These are phyloP conservation scores for Yamadazyma endophytica DNA, from an alignment of 805 yeast species.

Conservation along the genomic window DNA sequence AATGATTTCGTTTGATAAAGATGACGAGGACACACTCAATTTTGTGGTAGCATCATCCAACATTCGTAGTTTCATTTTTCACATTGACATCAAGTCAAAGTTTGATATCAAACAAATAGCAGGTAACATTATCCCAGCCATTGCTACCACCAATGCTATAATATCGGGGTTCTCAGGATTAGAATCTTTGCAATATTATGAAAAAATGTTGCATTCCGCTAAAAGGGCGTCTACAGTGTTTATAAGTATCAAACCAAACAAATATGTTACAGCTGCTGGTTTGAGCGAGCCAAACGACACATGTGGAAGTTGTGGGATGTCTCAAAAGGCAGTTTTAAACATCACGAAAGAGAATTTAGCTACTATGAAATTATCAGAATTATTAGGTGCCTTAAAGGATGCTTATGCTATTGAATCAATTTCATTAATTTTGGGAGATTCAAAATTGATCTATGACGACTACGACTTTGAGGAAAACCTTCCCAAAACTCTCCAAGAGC, in stretches of 20 bases:
- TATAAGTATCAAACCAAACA: conserved; percentile 47
- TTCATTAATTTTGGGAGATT: conserved; percentile 54
- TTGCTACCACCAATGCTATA: conserved; percentile 96
- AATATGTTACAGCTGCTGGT: conserved; percentile 61
- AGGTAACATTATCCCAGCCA: conserved; percentile 97
- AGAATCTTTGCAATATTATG: conserved; percentile 56
- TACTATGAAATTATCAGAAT: conserved; percentile 38
- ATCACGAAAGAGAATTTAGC: conserved; percentile 23
- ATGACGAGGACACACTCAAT: conserved; percentile 84
- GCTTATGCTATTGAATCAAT: conserved; percentile 54
- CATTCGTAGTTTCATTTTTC: conserved; percentile 65
- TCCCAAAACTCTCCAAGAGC: conserved; percentile 39
- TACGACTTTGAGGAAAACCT: conserved; percentile 79
- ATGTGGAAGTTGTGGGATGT: conserved; percentile 68
- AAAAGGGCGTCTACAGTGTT: conserved; percentile 28
- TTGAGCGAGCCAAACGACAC: conserved; percentile 59
- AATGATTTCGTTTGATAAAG: conserved; percentile 77
- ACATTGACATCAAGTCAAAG: conserved; percentile 66
- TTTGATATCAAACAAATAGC: conserved; percentile 93
- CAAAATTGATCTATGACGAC: conserved; percentile 69
- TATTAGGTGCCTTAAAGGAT: conserved; percentile 47
- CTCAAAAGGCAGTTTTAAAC: conserved; percentile 45
- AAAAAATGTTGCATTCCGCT: conserved; percentile 1
- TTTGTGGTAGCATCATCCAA: conserved; percentile 88
- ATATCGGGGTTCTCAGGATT: conserved; percentile 86